phyloP scores from a whole-genome alignment of 2,329 filamentous ascomycete species.

The Lachnellula willkommii region DNA sequence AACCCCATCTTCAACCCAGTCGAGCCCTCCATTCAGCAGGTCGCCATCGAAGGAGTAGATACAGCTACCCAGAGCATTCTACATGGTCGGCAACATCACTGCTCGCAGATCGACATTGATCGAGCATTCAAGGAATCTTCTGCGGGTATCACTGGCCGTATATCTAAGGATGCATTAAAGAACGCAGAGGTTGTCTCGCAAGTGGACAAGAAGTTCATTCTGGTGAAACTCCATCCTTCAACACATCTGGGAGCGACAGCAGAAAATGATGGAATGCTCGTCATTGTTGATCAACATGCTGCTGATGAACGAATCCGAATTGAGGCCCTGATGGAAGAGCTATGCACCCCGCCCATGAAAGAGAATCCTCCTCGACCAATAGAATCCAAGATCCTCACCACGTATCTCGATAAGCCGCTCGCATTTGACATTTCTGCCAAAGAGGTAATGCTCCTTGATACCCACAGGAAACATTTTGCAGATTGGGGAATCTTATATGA shows the following conservation, averaged over 20 bases:
- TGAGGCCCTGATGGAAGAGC: conserved; percentile 61
- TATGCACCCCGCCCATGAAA: conserved; percentile 38
- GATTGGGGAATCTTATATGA: conserved; percentile 67
- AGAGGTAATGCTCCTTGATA: conserved; percentile 56
- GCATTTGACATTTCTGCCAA: conserved; percentile 57
- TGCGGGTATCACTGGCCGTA: conserved; percentile 34
- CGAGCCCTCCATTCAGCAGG: conserved; percentile 42
- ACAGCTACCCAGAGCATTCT: conserved; percentile 17
- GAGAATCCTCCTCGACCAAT: neutral
- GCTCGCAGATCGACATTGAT: conserved; percentile 27
- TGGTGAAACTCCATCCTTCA: conserved; percentile 46
- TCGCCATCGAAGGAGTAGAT: conserved; percentile 32
- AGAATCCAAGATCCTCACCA: conserved; percentile 28
- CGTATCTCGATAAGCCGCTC: conserved; percentile 48
- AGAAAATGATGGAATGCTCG: conserved; percentile 42
- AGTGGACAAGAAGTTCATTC: conserved; percentile 84
- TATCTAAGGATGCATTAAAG: conserved; percentile 59
- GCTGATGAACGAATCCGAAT: conserved; percentile 84
- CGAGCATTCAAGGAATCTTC: conserved; percentile 24
- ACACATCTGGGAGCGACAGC: neutral
- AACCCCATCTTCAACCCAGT: conserved; percentile 66
- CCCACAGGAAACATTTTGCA: conserved; percentile 52
- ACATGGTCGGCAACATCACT: conserved; percentile 22
- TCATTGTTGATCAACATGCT: conserved; percentile 89
- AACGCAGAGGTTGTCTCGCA: conserved; percentile 68